Percentiles rank a stretch among this genome's conserved stretches.
These are phyloP conservation scores for Bruguiera hainesii DNA, from an alignment of 441 rosid species.

Conservation along the genomic window DNA sequence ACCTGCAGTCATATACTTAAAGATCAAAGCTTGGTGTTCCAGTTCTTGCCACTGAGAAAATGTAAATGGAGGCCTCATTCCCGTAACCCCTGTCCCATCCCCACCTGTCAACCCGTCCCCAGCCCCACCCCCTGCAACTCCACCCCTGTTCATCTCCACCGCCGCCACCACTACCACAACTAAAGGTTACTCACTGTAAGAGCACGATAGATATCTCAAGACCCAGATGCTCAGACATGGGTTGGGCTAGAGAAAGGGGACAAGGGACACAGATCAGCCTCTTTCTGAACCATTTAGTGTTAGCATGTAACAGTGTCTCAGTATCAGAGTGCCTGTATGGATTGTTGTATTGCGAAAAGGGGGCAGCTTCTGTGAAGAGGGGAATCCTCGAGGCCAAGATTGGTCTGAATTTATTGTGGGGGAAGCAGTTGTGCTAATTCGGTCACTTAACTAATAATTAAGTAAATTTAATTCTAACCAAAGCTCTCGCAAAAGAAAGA, in stretches of 20 bases:
- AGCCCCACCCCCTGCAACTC: slow-evolving; percentile 11
- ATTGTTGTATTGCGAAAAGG: slow-evolving; percentile 21
- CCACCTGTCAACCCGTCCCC: slow-evolving; percentile 12
- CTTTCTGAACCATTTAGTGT: slow-evolving; percentile 24
- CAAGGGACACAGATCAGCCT: slow-evolving; percentile 36
- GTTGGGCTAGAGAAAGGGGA: slow-evolving; percentile 12
- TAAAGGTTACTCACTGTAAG: slow-evolving; percentile 2
- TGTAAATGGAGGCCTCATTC: slow-evolving; percentile 52
- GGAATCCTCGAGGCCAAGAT: slow-evolving; percentile 23
- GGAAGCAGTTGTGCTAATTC: background rate
- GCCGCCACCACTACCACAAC: slow-evolving; percentile 21
- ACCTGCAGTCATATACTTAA: slow-evolving; percentile 80
- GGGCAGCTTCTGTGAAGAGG: slow-evolving; percentile 29
- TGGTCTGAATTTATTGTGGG: slow-evolving; percentile 25
- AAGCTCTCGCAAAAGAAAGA: background rate
- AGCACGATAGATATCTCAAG: background rate
- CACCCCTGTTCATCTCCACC: slow-evolving; percentile 21
- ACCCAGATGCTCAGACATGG: slow-evolving; percentile 24
- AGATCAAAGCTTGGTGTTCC: slow-evolving; percentile 88
- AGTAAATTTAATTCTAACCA: background rate
- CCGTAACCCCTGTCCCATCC: slow-evolving; percentile 23
- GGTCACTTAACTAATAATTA: slow-evolving; percentile 2
- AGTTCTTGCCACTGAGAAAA: slow-evolving; percentile 86
- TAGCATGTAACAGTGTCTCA: slow-evolving; percentile 13
- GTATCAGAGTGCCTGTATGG: slow-evolving; percentile 12